phyloP scores from a whole-genome alignment of 768 basidiomycete species.

The Serendipita sp. region DNA sequence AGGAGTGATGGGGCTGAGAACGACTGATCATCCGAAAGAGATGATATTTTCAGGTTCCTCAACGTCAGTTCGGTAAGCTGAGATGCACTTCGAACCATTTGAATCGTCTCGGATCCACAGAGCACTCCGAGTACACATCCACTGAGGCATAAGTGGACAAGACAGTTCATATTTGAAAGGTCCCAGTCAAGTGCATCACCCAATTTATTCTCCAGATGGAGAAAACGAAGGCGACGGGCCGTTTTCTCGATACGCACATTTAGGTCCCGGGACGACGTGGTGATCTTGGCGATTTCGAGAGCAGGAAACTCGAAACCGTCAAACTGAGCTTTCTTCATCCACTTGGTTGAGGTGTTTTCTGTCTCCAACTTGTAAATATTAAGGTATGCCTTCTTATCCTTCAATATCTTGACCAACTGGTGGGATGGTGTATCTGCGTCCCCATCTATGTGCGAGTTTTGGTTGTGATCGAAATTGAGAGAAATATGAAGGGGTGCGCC shows the following conservation, averaged over 20 bases:
- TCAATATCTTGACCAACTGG: not conserved
- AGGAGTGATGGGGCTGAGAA: not conserved
- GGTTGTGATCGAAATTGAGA: not conserved
- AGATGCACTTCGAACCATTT: not conserved
- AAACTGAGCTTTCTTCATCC: not conserved
- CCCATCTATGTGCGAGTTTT: not conserved
- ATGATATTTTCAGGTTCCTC: not conserved
- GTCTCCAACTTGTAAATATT: not conserved
- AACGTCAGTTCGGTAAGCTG: not conserved
- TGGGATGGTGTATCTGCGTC: not conserved
- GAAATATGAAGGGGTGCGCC: not conserved
- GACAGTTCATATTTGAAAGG: not conserved
- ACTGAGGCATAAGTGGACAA: too few species aligned
- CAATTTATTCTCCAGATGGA: not conserved
- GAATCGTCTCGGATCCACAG: not conserved
- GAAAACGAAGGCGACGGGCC: not conserved
- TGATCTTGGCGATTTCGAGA: not conserved
- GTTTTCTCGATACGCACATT: not conserved
- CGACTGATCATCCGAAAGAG: not conserved
- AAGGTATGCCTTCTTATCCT: not conserved
- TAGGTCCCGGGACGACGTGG: not conserved
- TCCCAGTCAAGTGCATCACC: not conserved
- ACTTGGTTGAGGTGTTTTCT: not conserved
- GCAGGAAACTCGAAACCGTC: not conserved
- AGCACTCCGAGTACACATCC: too few species aligned